Base-by-base conservation (phyloP, 352 stramenopile species). In the Phytophthora citricola region DNA sequence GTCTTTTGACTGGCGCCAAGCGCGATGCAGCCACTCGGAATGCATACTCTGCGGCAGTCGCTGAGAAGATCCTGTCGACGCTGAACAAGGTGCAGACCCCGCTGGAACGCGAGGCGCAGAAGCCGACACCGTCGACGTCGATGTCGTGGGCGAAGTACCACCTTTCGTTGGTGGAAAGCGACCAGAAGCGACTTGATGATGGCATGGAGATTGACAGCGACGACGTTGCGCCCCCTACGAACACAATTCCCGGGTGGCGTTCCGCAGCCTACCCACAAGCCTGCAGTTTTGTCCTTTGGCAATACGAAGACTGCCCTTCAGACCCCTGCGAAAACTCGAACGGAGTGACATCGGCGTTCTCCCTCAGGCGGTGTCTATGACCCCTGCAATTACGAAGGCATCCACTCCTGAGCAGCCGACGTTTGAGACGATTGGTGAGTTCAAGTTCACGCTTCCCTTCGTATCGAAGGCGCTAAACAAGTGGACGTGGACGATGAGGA, bases 81-180 rank as follows among this genome's bases (percentile, higher is more conserved):
- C 61, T 96, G 36, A 93, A 92, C 61, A 93, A 92, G 63, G 73
- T 95, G 29, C 81, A 96, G 63, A 91, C 76, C 24, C 88, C 88
- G 26, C 54, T 96, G n/a, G 80, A 90, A 34, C 71, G 73, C 29
- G 85, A 94, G 66, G 72, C 81, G 0, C 77, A 82, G 48, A 93
- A 94, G 49, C 88, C 88, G 11, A 90, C 79, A 22, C 83, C 84
- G 12, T 90, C 83, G 10, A 93, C 83, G 29, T 92, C 87, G 27
- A 62, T 93, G 66, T 94, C 87, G 10, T 96, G 89, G 89, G 83
- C 84, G 1, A 96, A 95, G 55, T 92, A 93, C 55, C 81, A 94
- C n/a, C 61, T 94, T 9, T 80, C 88, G 5, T 22, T 92, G 22
- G 61, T 73, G 7, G 76, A 88, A 4, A 63, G 75, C 17, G 40